Conservation (phyloP, 139 green algal species). For the Auxenochlorella protothecoides region DNA sequence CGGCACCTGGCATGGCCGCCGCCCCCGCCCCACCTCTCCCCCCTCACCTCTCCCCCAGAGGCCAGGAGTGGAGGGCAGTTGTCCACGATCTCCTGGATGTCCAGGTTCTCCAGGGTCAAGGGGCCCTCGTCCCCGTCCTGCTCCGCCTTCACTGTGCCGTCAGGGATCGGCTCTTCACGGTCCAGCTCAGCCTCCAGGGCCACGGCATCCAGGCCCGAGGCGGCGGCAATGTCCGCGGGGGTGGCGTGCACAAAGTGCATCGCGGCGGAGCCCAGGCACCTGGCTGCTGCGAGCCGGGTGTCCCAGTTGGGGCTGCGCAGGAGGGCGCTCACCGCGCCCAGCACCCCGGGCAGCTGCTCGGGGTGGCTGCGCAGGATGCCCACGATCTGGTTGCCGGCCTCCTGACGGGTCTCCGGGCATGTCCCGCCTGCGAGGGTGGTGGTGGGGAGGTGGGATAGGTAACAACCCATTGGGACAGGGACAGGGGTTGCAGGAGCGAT, state of each 20-base stretch:
- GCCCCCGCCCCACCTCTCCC: neutral
- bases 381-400: conserved; percentile 68
- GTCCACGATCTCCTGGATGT: conserved; percentile 53
- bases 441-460: neutral
- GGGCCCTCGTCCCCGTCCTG: neutral
- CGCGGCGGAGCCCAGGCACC: conserved; percentile 64
- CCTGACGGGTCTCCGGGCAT: conserved; percentile 50
- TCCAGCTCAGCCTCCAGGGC: neutral
- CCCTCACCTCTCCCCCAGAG: conserved; percentile 60
- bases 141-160: too few relatives aligned
- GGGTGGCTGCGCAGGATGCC: conserved; percentile 61
- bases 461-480: too few relatives aligned
- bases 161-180: neutral
- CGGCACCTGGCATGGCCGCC: neutral
- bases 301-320: conserved; percentile 73
- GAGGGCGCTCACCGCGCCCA: conserved; percentile 47
- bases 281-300: conserved; percentile 54
- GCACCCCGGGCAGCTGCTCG: conserved; percentile 55
- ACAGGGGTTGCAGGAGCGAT: too few relatives aligned
- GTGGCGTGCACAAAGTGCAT: conserved; percentile 57
- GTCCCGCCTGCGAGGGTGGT: conserved; percentile 46
- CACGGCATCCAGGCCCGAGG: neutral
- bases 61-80: conserved; percentile 62
- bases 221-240: conserved; percentile 27
- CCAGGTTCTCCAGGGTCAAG: conserved; percentile 40